A percentile compares a stretch with the other conserved stretches of the same genome.
Evolutionary conservation across 2,329 filamentous ascomycete genomes (phyloP).

Genomic region (Chalara sp.): DNA sequence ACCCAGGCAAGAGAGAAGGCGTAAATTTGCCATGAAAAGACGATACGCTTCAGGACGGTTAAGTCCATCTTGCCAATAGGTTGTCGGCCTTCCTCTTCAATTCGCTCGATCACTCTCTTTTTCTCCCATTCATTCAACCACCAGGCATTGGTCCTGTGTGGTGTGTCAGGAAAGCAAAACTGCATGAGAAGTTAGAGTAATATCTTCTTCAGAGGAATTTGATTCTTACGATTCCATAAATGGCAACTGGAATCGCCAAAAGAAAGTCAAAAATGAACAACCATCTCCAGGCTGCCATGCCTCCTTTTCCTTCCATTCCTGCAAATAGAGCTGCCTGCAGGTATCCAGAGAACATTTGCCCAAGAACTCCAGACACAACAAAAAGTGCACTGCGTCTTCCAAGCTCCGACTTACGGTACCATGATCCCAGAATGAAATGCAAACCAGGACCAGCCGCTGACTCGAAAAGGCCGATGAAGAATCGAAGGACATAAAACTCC

Average conservation of each 20-base stretch:
- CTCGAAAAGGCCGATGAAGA: slow-evolving; percentile 40
- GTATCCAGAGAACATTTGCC: neutral
- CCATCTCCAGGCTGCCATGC: neutral
- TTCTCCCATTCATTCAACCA: neutral
- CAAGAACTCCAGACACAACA: neutral
- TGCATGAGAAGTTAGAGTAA: no score
- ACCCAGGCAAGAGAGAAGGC: neutral
- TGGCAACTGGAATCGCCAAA: neutral
- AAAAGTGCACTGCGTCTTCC: slow-evolving; percentile 37
- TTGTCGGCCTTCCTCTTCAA: neutral
- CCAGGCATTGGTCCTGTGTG: neutral
- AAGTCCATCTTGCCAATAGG: neutral
- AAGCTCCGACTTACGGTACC: slow-evolving; percentile 50
- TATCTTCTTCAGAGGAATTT: no score
- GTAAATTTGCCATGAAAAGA: neutral
- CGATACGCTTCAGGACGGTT: neutral
- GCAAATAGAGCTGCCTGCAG: neutral
- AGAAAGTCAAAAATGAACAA: neutral
- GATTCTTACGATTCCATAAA: neutral
- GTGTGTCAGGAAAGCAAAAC: neutral
- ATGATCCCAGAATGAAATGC: slow-evolving; percentile 50
- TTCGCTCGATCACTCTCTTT: neutral
- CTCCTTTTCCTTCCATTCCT: neutral
- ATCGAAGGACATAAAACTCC: slow-evolving; percentile 31
- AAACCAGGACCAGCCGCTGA: slow-evolving; percentile 47